Base-by-base conservation (phyloP, 2,329 filamentous ascomycete genomes). In the Seiridium unicorne region DNA sequence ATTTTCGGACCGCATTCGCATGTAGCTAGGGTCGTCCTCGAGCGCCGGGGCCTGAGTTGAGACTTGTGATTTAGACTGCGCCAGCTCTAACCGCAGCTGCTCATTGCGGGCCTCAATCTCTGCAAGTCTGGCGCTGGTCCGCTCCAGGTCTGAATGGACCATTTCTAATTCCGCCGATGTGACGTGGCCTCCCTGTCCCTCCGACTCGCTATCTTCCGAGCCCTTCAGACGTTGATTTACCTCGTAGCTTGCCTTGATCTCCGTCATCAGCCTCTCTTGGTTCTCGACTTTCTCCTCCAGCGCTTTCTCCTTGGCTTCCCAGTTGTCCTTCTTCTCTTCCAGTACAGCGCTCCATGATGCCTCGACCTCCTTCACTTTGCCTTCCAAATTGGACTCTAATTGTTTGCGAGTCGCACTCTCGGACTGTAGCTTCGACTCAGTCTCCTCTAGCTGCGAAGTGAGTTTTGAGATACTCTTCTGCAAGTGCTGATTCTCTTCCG, bases 241-340 rank as follows among this genome's bases (percentile, higher is more conserved):
- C 75, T 99, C 95, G 72, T 97, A 97, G 77, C 89, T 97, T 34
- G 95, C 95, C 77, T 97, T 98, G 72, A 98, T 87, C 74, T 99
- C 96, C 70, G 91, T 97, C 66, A 99, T 77, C 44, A 99, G 77
- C 5, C 93, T 88, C 54, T 99, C 95, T 72, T 99, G 94, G 68
- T 90, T 96, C 74, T 97, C 94, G 3, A 96, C 82, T 77, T 97
- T 98, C 68, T 98, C 94, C 70, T 97, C 93, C 61, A 97, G 77
- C 35, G 86, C 88, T 77, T 91, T 91, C 78, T 99, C 95, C 72
- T 96, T 97, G 7, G 94, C 89, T 58, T 90, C 88, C 95, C 95
- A 99, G 71, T 99, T 99, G 73, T 94, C 92, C 69, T 92, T 90
- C 77, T 97, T 97, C 80, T 99, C 95, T 60, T 91, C 88, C 55